These are phyloP conservation scores for Aspergillus thermomutatus DNA, from an alignment of 2,329 filamentous ascomycete genomes.

Conservation along the genomic window DNA sequence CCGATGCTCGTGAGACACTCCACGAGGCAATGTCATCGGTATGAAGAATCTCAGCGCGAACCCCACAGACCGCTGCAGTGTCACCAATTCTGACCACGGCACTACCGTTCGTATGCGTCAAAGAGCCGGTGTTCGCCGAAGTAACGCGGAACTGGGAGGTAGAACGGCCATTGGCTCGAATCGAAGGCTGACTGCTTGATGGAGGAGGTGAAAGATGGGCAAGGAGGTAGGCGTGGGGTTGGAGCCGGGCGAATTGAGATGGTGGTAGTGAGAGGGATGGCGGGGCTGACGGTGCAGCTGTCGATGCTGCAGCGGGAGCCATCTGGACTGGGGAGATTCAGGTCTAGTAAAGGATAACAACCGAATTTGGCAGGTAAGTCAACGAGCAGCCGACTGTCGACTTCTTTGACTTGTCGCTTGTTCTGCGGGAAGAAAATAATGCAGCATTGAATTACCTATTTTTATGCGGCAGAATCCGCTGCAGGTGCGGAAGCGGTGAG, in stretches of 20 bases:
- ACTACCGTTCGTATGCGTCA: slow-evolving; percentile 87
- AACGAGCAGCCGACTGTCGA: neutral
- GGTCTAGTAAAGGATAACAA: neutral
- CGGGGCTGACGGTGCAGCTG: slow-evolving; percentile 23
- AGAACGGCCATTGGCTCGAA: slow-evolving; percentile 77
- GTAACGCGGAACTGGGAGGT: slow-evolving; percentile 67
- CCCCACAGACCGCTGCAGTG: slow-evolving; percentile 90
- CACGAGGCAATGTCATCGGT: slow-evolving; percentile 66
- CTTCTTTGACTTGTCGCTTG: slow-evolving; percentile 1
- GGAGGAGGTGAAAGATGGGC: slow-evolving; percentile 70
- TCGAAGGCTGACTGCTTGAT: slow-evolving; percentile 50
- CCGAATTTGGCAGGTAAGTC: neutral
- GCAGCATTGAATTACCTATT: slow-evolving; percentile 9
- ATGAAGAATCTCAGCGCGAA: slow-evolving; percentile 79
- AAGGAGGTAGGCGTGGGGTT: slow-evolving; percentile 83
- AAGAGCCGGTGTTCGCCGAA: slow-evolving; percentile 75
- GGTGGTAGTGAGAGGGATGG: slow-evolving; percentile 56
- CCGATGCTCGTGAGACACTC: slow-evolving; percentile 34
- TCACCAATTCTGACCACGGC: slow-evolving; percentile 84
- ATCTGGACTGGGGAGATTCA: slow-evolving; percentile 2
- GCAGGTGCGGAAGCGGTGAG: slow-evolving; percentile 13
- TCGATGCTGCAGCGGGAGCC: slow-evolving; percentile 14
- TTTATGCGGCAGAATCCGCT: slow-evolving; percentile 19
- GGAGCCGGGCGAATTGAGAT: slow-evolving; percentile 79
- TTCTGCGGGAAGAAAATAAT: slow-evolving; percentile 8